phyloP scores from a whole-genome alignment of 495 filamentous ascomycete genomes.

The Tetracladium setigerum region DNA sequence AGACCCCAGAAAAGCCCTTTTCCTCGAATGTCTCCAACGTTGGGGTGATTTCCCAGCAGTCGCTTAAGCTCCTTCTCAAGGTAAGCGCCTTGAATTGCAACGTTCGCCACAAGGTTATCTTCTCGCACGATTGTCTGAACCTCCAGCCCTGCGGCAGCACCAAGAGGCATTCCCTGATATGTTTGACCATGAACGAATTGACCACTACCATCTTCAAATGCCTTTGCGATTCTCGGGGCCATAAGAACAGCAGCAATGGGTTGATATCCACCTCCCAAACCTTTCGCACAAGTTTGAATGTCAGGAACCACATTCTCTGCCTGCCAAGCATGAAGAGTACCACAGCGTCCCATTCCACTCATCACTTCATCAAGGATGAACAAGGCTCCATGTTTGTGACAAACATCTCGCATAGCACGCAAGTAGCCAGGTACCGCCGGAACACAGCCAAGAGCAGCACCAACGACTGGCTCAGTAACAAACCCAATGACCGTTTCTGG shows the following conservation, averaged over 20 bases:
- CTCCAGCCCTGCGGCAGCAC: constrained; percentile 52
- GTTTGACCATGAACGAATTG: constrained; percentile 52
- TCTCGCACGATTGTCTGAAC: constrained; percentile 51
- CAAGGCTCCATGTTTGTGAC: constrained; percentile 56
- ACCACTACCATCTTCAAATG: constrained; percentile 46
- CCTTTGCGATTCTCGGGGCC: constrained; percentile 42
- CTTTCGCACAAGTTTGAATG: constrained; percentile 65
- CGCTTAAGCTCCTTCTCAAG: constrained; percentile 37
- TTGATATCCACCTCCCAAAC: constrained; percentile 53
- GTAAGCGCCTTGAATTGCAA: constrained; percentile 38
- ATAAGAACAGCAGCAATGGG: constrained; percentile 56
- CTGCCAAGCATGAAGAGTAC: constrained; percentile 62
- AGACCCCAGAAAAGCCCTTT: constrained; percentile 57
- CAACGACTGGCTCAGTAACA: constrained; percentile 61
- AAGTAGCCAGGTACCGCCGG: constrained; percentile 59
- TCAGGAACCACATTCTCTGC: constrained; percentile 55
- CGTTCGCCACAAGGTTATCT: constrained; percentile 46
- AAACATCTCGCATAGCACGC: constrained; percentile 51
- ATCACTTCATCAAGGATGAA: constrained; percentile 74
- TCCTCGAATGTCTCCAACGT: constrained; percentile 60
- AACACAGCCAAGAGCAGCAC: constrained; percentile 55
- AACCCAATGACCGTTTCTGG: constrained; percentile 70
- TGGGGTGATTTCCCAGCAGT: constrained; percentile 37
- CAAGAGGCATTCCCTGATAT: constrained; percentile 53
- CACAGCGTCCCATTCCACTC: constrained; percentile 67